A percentile compares a stretch with the other conserved stretches of the same genome.
Conservation (phyloP, 495 filamentous ascomycete genomes). For the Aspergillus carlsbadensis region DNA sequence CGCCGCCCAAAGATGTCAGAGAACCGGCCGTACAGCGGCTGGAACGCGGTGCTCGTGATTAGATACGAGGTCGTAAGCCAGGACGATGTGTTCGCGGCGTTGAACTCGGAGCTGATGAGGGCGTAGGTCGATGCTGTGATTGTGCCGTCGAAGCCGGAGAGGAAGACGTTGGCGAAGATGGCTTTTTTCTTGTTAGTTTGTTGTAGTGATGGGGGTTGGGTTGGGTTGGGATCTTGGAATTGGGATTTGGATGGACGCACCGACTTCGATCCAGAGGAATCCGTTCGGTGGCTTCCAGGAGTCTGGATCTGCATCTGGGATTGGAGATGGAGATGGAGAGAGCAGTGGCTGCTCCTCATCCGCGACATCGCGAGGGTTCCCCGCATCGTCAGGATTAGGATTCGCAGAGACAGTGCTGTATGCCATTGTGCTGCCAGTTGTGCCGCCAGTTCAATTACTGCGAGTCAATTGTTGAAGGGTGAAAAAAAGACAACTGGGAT, state of each 20-base stretch:
- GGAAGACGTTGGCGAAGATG: slow-evolving; percentile 66
- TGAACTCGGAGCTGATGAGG: slow-evolving; percentile 68
- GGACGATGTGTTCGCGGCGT: slow-evolving; percentile 57
- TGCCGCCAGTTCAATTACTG: too few relatives aligned
- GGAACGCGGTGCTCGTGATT: slow-evolving; percentile 62
- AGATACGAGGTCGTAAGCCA: slow-evolving; percentile 69
- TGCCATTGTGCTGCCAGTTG: neutral
- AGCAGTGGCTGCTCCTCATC: slow-evolving; percentile 43
- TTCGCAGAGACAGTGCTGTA: neutral
- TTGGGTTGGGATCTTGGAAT: too few relatives aligned
- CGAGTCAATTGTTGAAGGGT: neutral
- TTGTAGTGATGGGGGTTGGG: too few relatives aligned
- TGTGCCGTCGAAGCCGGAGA: slow-evolving; percentile 64
- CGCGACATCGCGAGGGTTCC: neutral
- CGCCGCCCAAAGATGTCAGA: slow-evolving; percentile 47
- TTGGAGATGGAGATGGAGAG: too few relatives aligned
- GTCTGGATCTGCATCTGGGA: slow-evolving; percentile 16
- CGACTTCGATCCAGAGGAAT: slow-evolving; percentile 47
- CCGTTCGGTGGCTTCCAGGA: slow-evolving; percentile 41
- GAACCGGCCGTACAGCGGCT: slow-evolving; percentile 50
- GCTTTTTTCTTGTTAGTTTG: slow-evolving; percentile 26
- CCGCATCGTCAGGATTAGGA: neutral
- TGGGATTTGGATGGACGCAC: too few relatives aligned
- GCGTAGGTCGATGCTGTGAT: slow-evolving; percentile 67
- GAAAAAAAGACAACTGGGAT: neutral